Base-by-base conservation (phyloP, 441 rosid species). In the Adansonia rubrostipa region DNA sequence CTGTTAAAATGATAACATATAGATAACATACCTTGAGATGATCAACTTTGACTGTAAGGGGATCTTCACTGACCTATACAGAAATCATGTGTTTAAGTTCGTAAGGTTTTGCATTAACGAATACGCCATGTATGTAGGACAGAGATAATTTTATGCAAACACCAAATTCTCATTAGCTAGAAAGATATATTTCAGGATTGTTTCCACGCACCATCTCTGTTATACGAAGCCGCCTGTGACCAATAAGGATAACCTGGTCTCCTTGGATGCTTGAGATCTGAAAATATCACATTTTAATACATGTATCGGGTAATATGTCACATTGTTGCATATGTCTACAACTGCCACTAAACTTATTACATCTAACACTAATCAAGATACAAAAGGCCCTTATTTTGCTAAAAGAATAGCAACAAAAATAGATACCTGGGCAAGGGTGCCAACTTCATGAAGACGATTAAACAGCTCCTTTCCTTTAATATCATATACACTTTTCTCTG, bases 11-110 rank as follows among this genome's bases (percentile, higher is more conserved):
- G 2, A 62, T 50, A 80, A 73, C 61, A 78, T 75, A 73, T 7
- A 58, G 71, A 74, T 9, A 47, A 4, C 79, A 78, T 84, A 88
- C 99, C 97, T 95, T 97, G 61, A 97, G 89, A 86, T 97, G 99
- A 86, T 97, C 99, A 28, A 95, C 97, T 89, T 90, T 97, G 86
- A 97, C 98, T 3, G 95, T 95, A 73, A 97, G 96, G 74, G 99
- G 99, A 75, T 93, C 95, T 83, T 95, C 97, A 42, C 92, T 88
- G 79, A 88, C 99, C 99, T 97, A 79, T 74, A 80, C 15, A 82
- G 22, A 86, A 78, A 57, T 74, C 67, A 82, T 71, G 56, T 24
- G 73, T 50, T 22, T 69, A 68, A 79, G 68, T 76, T 71, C 13
- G 58, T 70, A 78, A 60, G 54, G 69, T 22, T 78, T 84, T 56